phyloP scores from a whole-genome alignment of 2,329 filamentous ascomycete species.

The Raffaelea albimanens region DNA sequence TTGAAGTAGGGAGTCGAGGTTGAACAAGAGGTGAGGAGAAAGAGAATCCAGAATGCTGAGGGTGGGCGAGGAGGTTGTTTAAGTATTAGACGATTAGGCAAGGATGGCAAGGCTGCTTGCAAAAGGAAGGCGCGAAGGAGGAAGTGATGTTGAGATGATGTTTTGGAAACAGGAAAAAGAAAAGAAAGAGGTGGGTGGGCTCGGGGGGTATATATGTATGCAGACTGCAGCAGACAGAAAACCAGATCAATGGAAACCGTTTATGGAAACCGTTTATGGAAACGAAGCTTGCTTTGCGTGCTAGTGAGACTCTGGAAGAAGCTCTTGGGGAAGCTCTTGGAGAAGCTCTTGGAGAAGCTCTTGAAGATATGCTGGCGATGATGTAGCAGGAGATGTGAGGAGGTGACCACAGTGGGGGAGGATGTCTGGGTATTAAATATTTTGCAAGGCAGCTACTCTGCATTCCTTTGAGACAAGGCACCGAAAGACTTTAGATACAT shows the following conservation, averaged over 20 bases:
- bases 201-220: too few relatives aligned
- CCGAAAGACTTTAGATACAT: background rate
- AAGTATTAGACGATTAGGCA: too few relatives aligned
- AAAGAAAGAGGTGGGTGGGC: background rate
- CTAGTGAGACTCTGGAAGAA: too few relatives aligned
- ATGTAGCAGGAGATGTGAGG: background rate
- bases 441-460: background rate
- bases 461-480: background rate
- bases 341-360: background rate
- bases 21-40: background rate
- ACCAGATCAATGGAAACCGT: background rate
- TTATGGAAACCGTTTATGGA: too few relatives aligned
- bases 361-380: background rate
- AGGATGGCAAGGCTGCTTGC: too few relatives aligned
- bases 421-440: conserved; percentile 11
- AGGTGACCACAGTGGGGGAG: background rate
- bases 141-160: background rate
- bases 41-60: too few relatives aligned
- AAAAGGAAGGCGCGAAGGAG: background rate
- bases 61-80: background rate
- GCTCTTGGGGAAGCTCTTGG: background rate
- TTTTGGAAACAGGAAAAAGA: background rate
- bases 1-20: background rate
- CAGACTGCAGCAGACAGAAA: background rate
- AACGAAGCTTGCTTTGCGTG: too few relatives aligned